Base-by-base conservation (phyloP, 768 basidiomycete species). In the Kwoniella bestiolae region DNA sequence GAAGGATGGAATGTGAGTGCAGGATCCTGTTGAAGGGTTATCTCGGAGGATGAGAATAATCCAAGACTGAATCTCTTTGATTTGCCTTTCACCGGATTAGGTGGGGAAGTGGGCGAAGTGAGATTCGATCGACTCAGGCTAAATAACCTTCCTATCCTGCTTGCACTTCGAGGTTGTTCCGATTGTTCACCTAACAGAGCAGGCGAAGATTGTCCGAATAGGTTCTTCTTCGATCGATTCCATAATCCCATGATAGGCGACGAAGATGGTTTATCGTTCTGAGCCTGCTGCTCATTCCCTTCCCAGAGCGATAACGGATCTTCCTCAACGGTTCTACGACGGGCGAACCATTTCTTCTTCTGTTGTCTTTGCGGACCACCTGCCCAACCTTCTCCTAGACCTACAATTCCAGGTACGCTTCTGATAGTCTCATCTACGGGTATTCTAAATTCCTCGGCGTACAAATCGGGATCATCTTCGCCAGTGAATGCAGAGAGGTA, bases 371-470 rank as follows among this genome's bases (percentile, higher is more conserved):
- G 64, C 5, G 65, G 67, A 47, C 71, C 76, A 23, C 76, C 73
- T 34, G 73, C 73, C 76, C 76, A 77, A 26, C 76, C 76, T 59
- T 77, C 76, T 21, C 76, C 76, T 5, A 77, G 29, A 2, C 76
- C 76, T 2, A 74, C 55, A 12, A 77, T 71, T n/a, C 73, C 76
- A 9, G 73, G 71, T 18, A 60, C 51, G 5, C 69, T 67, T 23
- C 76, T 67, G 12, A 77, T 29, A 21, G 31, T 26, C 9, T 53
- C 51, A 41, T 64, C 63, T 2, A 51, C 56, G n/a, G 53, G 63
- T 26, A 31, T 25, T 25, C 60, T 45, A 25, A 41, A 45, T 21
- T 26, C 46, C 11, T 57, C 55, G 3, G 55, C 46, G 16, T 56
- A 50, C 34, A 46, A 29, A 18, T 52, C 59, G 4, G 45, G 29